Evolutionary conservation across 2,329 filamentous ascomycete species (phyloP).

Genomic region (Stachybotrys elegans): DNA sequence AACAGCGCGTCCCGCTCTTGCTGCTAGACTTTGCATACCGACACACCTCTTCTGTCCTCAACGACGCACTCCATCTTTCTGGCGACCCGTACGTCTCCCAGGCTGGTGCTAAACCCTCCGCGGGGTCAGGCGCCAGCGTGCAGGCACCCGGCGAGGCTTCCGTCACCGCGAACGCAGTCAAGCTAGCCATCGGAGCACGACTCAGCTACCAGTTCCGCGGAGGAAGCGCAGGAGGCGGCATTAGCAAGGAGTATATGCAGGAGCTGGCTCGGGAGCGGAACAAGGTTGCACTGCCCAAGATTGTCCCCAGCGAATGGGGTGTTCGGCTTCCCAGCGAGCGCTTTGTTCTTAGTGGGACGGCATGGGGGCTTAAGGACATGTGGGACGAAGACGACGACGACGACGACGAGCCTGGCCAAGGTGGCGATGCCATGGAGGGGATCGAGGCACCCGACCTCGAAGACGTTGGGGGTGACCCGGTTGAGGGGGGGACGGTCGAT

Average conservation of each 20-base stretch:
- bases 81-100: conserved; percentile 62
- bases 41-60: conserved; percentile 67
- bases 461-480: conserved; percentile 39
- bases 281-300: conserved; percentile 57
- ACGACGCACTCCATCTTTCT: conserved; percentile 64
- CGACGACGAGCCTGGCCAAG: conserved; percentile 33
- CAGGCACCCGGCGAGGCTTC: conserved; percentile 44
- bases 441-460: conserved; percentile 36
- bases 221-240: conserved; percentile 45
- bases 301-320: conserved; percentile 62
- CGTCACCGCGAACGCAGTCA: conserved; percentile 63
- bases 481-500: conserved; percentile 46
- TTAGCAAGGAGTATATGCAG: conserved; percentile 70
- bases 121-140: conserved; percentile 42
- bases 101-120: conserved; percentile 48
- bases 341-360: conserved; percentile 61
- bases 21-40: conserved; percentile 85
- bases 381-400: conserved; percentile 46
- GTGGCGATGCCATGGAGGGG: conserved; percentile 45
- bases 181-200: conserved; percentile 66
- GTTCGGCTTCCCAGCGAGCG: conserved; percentile 62
- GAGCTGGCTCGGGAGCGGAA: conserved; percentile 71
- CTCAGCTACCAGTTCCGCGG: conserved; percentile 65
- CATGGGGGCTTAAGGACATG: conserved; percentile 58
- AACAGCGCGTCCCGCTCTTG: conserved; percentile 75